Percentiles rank a stretch among this genome's conserved stretches.
Evolutionary conservation across 371 early-diverging fungal species (phyloP).

Genomic region (Mucor saturninus): DNA sequence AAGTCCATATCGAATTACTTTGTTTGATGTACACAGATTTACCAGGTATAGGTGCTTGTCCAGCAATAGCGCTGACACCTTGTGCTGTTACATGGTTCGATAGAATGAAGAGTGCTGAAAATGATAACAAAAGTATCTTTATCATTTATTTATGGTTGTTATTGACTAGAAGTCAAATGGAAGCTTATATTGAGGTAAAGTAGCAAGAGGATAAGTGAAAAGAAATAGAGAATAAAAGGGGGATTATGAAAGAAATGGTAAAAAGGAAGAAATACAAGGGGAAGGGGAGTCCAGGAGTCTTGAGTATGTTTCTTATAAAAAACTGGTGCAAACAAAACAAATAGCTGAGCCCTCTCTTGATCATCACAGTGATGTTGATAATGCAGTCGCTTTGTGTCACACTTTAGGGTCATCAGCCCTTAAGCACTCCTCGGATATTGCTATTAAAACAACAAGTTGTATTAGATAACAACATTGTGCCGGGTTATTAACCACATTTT

Average conservation of each 20-base stretch:
- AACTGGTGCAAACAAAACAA: conserved; percentile 1
- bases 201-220: not conserved
- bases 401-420: not conserved
- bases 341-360: conserved; percentile 16
- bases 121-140: not conserved
- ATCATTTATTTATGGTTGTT: not conserved
- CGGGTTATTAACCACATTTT: too few species aligned
- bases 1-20: conserved; percentile 24
- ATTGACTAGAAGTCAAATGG: too few species aligned
- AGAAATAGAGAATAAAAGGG: conserved; percentile 1
- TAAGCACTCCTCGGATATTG: too few species aligned
- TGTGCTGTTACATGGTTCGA: not conserved
- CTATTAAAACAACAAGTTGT: too few species aligned
- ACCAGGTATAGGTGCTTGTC: conserved; percentile 18
- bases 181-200: not conserved
- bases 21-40: conserved; percentile 29
- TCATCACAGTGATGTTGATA: not conserved
- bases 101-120: not conserved
- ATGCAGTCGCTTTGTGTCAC: not conserved
- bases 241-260: not conserved
- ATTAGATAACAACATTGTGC: too few species aligned
- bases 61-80: not conserved
- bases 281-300: conserved; percentile 6
- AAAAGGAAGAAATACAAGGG: conserved; percentile 3
- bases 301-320: conserved; percentile 6